Conservation (phyloP, 2,329 filamentous ascomycete genomes). For the Nothomitra cinnamomea region DNA sequence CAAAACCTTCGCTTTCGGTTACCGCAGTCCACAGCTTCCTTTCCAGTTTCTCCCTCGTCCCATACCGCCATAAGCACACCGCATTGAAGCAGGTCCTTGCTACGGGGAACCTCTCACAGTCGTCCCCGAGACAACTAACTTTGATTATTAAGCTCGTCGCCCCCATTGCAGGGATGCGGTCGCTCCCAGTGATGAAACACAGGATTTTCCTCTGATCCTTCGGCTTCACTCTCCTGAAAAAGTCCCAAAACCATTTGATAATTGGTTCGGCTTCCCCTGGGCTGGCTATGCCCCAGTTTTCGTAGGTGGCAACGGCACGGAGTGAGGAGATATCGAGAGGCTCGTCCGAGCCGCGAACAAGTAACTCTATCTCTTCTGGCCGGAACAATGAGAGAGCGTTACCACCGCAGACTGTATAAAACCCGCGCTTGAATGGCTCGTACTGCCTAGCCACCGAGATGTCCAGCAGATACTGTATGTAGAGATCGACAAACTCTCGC, state of each 20-base stretch:
- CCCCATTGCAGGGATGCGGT: constrained; percentile 78
- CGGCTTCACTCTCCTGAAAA: constrained; percentile 49
- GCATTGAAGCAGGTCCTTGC: constrained; percentile 87
- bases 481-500: constrained; percentile 72
- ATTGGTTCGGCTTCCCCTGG: constrained; percentile 46
- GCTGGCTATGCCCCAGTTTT: constrained; percentile 48
- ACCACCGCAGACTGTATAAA: constrained; percentile 80
- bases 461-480: constrained; percentile 66
- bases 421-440: constrained; percentile 84
- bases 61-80: constrained; percentile 59
- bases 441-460: constrained; percentile 65
- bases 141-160: constrained; percentile 63
- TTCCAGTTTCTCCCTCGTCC: constrained; percentile 48
- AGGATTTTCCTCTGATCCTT: constrained; percentile 61
- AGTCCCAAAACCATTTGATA: constrained; percentile 77
- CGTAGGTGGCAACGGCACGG: constrained; percentile 61
- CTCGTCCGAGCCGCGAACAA: constrained; percentile 74
- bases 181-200: constrained; percentile 77
- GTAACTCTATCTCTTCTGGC: constrained; percentile 78
- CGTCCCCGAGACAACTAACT: constrained; percentile 58
- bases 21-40: constrained; percentile 68
- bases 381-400: constrained; percentile 78
- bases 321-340: constrained; percentile 61
- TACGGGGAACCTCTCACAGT: constrained; percentile 59
- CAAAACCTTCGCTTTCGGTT: constrained; percentile 82